Evolutionary conservation across 2,329 filamentous ascomycete species (phyloP).

Genomic region (Paraphoma chrysanthemicola): DNA sequence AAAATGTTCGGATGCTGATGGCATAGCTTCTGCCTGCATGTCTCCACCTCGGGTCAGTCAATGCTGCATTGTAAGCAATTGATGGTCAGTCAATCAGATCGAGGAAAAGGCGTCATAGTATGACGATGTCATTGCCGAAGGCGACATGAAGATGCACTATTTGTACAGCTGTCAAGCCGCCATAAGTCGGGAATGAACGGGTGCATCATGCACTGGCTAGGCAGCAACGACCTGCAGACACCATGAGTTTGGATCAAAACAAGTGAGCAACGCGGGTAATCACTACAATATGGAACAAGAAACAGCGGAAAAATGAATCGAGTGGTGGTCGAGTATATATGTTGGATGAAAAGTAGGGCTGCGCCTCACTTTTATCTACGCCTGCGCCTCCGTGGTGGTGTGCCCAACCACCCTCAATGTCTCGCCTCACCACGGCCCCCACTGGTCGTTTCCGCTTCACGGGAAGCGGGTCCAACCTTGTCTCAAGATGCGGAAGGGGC

Average conservation of each 20-base stretch:
- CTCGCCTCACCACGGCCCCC: neutral
- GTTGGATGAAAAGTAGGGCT: constrained; percentile 29
- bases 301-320: neutral
- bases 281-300: neutral
- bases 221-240: constrained; percentile 20
- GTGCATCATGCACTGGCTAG: constrained; percentile 30
- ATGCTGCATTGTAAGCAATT: constrained; percentile 31
- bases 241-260: neutral
- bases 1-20: constrained; percentile 17
- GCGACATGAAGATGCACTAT: constrained; percentile 13
- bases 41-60: constrained; percentile 21
- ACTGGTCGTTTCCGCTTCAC: neutral
- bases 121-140: neutral
- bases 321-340: constrained; percentile 24
- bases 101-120: neutral
- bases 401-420: constrained; percentile 33
- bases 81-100: constrained; percentile 10
- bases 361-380: constrained; percentile 41
- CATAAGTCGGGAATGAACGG: constrained; percentile 16
- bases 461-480: constrained; percentile 2
- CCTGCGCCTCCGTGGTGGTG: constrained; percentile 31
- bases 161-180: constrained; percentile 17
- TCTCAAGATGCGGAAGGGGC: neutral
- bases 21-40: constrained; percentile 25
- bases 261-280: neutral